Conservation (phyloP, 108 stramenopile genomes). For the Skeletonema menzelii region DNA sequence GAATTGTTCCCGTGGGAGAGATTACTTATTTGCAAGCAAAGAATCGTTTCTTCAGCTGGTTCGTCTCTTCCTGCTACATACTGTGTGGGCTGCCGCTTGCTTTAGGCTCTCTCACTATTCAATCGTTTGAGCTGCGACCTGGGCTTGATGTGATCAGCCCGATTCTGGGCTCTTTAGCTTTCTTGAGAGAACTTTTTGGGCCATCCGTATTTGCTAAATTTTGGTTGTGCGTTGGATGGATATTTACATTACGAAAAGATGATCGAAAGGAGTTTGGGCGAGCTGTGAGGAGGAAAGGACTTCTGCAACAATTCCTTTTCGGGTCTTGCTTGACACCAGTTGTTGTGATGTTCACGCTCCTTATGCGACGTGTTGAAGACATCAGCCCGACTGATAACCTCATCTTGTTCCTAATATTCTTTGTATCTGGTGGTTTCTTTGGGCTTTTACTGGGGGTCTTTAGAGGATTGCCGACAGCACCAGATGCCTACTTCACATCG, state of each 20-base stretch:
- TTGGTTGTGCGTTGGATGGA: conserved; percentile 16
- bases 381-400: not conserved
- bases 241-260: conserved; percentile 4
- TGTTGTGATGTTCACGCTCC: conserved; percentile 11
- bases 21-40: conserved; percentile 8
- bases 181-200: conserved; percentile 44
- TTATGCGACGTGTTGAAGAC: conserved; percentile 14
- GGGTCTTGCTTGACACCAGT: conserved; percentile 8
- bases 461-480: conserved; percentile 27
- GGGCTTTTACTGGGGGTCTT: conserved; percentile 25
- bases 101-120: conserved; percentile 17
- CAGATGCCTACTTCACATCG: conserved; percentile 4
- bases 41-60: conserved; percentile 3
- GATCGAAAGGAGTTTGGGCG: conserved; percentile 37
- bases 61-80: conserved; percentile 22
- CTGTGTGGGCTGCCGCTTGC: conserved; percentile 30
- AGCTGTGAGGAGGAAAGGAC: conserved; percentile 24
- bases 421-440: conserved; percentile 24
- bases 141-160: not conserved
- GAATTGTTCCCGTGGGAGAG: conserved; percentile 12
- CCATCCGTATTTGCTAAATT: conserved; percentile 12
- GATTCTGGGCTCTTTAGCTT: conserved; percentile 17
- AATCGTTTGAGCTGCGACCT: conserved; percentile 8
- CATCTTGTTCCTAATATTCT: conserved; percentile 5
- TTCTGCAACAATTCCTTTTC: conserved; percentile 28